Percentiles rank a stretch among this genome's conserved stretches.
Conservation (phyloP, 2,329 filamentous ascomycete genomes). For the Calycina marina region DNA sequence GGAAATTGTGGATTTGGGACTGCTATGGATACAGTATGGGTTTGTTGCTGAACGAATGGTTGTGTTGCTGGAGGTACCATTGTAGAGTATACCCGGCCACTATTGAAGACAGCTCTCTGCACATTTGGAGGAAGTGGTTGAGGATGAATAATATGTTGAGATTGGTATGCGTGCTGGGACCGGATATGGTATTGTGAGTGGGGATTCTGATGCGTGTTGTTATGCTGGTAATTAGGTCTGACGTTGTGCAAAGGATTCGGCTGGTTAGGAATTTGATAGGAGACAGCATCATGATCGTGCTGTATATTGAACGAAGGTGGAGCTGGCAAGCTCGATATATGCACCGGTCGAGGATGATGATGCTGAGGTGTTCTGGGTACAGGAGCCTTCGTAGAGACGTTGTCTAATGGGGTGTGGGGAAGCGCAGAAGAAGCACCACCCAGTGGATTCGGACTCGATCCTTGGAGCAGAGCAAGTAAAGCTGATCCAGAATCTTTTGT, state of each 20-base stretch:
- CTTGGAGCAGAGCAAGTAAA: constrained; percentile 38
- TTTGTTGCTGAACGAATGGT: constrained; percentile 7
- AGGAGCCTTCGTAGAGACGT: constrained; percentile 32
- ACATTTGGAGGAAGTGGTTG: constrained; percentile 35
- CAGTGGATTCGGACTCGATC: constrained; percentile 12
- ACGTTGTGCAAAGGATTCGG: neutral
- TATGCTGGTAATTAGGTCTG: constrained; percentile 3
- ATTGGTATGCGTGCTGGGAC: constrained; percentile 18
- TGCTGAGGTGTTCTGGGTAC: constrained; percentile 45
- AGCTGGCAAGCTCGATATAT: constrained; percentile 30
- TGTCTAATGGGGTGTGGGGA: constrained; percentile 40
- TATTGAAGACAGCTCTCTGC: constrained; percentile 35
- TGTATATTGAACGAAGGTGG: constrained; percentile 33
- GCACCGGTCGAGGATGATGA: constrained; percentile 35
- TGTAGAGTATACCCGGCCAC: constrained; percentile 21
- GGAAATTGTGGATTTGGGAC: constrained; percentile 16
- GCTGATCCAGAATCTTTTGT: constrained; percentile 27
- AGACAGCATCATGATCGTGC: constrained; percentile 18
- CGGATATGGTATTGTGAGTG: constrained; percentile 7
- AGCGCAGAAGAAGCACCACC: constrained; percentile 15
- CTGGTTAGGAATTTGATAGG: constrained; percentile 14
- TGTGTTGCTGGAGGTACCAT: constrained; percentile 21
- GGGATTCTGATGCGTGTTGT: constrained; percentile 2
- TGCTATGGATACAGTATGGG: constrained; percentile 5
- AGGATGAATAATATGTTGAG: constrained; percentile 22